Conservation (phyloP, 768 basidiomycete genomes). For the Xerocomus potaroensis region DNA sequence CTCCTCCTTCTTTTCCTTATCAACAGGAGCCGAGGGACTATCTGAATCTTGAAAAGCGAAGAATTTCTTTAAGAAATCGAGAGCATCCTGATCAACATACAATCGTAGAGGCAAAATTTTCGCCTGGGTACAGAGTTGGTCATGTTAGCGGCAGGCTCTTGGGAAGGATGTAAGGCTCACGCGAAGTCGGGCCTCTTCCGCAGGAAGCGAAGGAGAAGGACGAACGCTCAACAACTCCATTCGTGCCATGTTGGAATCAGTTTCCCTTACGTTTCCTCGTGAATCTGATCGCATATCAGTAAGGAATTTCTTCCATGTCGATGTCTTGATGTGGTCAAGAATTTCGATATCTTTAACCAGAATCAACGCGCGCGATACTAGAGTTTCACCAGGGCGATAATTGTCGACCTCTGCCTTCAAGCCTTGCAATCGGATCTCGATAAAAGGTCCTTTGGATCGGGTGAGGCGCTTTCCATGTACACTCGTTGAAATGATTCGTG, state of each 20-base stretch:
- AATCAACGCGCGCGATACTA: constrained; percentile 63
- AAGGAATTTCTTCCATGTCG: constrained; percentile 97
- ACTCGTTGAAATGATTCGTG: constrained; percentile 32
- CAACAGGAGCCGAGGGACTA: constrained; percentile 30
- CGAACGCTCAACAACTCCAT: constrained; percentile 73
- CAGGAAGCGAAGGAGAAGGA: constrained; percentile 61
- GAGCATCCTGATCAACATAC: constrained; percentile 96
- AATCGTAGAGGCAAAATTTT: constrained; percentile 87
- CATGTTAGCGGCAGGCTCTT: neutral
- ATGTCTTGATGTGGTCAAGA: constrained; percentile 95
- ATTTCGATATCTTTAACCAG: constrained; percentile 79
- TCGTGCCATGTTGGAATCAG: constrained; percentile 90
- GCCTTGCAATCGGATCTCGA: constrained; percentile 76
- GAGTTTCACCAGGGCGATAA: constrained; percentile 48
- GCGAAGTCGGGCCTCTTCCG: constrained; percentile 74
- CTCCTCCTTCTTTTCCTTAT: constrained; percentile 40
- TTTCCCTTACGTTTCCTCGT: constrained; percentile 84
- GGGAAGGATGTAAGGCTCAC: constrained; percentile 26
- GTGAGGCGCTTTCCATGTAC: constrained; percentile 59
- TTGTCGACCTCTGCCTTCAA: constrained; percentile 64
- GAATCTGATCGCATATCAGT: constrained; percentile 82
- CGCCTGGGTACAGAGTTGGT: constrained; percentile 44
- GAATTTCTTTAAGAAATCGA: constrained; percentile 97
- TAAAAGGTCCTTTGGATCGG: constrained; percentile 72
- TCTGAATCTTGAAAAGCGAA: constrained; percentile 79